A percentile compares a stretch with the other conserved stretches of the same genome.
Evolutionary conservation across 371 early-diverging fungal species (phyloP).

Genomic region (Dipsacomyces acuminosporus): DNA sequence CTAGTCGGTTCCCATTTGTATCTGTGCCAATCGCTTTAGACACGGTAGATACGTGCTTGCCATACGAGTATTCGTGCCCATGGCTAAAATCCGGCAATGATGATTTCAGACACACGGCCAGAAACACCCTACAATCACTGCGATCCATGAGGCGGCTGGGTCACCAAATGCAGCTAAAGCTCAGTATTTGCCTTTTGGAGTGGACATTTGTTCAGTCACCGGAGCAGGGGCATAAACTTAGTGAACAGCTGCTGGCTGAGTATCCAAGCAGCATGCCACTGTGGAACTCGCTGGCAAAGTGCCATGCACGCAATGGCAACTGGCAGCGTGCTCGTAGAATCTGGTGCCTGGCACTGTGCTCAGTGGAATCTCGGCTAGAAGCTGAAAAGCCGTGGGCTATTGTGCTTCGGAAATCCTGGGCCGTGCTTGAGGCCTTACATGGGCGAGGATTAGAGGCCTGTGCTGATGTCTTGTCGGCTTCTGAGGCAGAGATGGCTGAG

Average conservation of each 20-base stretch:
- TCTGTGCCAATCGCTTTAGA: slow-evolving; percentile 19
- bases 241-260: slow-evolving; percentile 1
- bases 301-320: slow-evolving; percentile 16
- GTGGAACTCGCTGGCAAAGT: slow-evolving; percentile 32
- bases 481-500: no score
- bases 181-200: slow-evolving; percentile 14
- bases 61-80: slow-evolving; percentile 9
- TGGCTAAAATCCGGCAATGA: slow-evolving; percentile 7
- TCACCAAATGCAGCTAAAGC: background rate
- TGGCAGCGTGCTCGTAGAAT: slow-evolving; percentile 27
- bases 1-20: slow-evolving; percentile 12
- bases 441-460: slow-evolving; percentile 14
- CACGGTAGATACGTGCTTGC: slow-evolving; percentile 16
- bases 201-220: slow-evolving; percentile 14
- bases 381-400: slow-evolving; percentile 9
- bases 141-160: background rate
- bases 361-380: background rate
- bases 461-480: background rate
- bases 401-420: slow-evolving; percentile 31
- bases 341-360: slow-evolving; percentile 14
- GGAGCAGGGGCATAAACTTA: background rate
- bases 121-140: slow-evolving; percentile 6
- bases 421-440: slow-evolving; percentile 12
- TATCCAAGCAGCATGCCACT: slow-evolving; percentile 13
- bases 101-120: background rate